Evolutionary conservation across 108 stramenopile species (phyloP).

Genomic region (Cyclotella choctawhatcheeana): DNA sequence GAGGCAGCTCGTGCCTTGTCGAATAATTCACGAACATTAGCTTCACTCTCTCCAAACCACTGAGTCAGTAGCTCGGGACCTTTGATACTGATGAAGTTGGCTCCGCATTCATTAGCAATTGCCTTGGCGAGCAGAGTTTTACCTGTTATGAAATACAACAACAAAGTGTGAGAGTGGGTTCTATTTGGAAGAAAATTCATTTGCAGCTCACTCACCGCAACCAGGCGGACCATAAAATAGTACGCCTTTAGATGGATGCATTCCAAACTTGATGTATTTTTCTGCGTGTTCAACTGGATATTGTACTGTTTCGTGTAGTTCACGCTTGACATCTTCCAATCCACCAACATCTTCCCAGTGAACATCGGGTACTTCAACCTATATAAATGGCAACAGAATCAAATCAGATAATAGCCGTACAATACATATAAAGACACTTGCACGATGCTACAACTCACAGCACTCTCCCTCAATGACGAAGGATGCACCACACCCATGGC

Average conservation of each 20-base stretch:
- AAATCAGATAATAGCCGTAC: conserved; percentile 9
- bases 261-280: conserved; percentile 96
- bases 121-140: conserved; percentile 99
- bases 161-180: background rate
- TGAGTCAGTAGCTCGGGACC: conserved; percentile 98
- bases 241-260: conserved; percentile 96
- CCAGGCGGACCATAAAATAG: conserved; percentile 63
- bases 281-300: conserved; percentile 98
- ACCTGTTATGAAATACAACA: too few relatives aligned
- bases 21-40: conserved; percentile 98
- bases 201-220: background rate
- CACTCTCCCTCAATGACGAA: conserved; percentile 91
- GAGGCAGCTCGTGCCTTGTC: conserved; percentile 99
- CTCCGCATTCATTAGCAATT: conserved; percentile 99
- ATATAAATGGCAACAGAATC: conserved; percentile 3
- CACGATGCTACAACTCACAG: too few relatives aligned
- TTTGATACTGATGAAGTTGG: conserved; percentile 99
- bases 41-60: conserved; percentile 99
- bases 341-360: conserved; percentile 99
- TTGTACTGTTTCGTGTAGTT: conserved; percentile 98
- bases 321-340: conserved; percentile 97
- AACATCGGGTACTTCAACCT: conserved; percentile 91
- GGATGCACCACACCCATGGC: conserved; percentile 91
- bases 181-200: background rate
- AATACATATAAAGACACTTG: too few relatives aligned